Conservation (phyloP, 1,284 basidiomycete species). For the Trametes versicolor region DNA sequence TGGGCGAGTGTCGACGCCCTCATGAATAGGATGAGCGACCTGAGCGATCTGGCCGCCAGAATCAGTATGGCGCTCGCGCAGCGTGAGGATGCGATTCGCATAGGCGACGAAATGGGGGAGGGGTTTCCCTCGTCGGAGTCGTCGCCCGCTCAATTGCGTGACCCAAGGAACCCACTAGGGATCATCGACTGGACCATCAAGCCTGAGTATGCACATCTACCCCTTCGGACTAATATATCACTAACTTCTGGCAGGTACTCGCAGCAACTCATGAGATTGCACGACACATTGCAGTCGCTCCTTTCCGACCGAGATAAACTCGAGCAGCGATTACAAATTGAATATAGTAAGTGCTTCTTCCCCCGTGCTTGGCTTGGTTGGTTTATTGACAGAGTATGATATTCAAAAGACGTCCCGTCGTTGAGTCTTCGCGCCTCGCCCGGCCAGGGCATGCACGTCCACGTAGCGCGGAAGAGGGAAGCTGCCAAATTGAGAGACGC, state of each 20-base stretch:
- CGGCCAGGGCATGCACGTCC: constrained; percentile 78
- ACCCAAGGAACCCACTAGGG: constrained; percentile 33
- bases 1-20: constrained; percentile 68
- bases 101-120: constrained; percentile 32
- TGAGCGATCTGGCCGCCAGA: constrained; percentile 64
- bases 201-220: constrained; percentile 63
- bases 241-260: constrained; percentile 68
- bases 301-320: constrained; percentile 59
- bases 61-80: constrained; percentile 69
- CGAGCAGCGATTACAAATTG: constrained; percentile 61
- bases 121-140: background rate
- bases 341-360: constrained; percentile 58
- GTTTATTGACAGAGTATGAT: background rate
- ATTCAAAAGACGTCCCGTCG: constrained; percentile 67
- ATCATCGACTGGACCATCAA: constrained; percentile 66
- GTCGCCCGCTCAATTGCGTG: constrained; percentile 30
- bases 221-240: constrained; percentile 12
- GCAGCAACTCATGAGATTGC: constrained; percentile 60
- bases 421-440: constrained; percentile 75
- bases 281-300: constrained; percentile 59
- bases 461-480: constrained; percentile 73
- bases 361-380: constrained; percentile 18
- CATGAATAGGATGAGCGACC: constrained; percentile 61
- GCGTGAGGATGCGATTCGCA: constrained; percentile 30
- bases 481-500: constrained; percentile 57